Conservation (phyloP, 306 rosid genomes). For the Datisca glomerata region DNA sequence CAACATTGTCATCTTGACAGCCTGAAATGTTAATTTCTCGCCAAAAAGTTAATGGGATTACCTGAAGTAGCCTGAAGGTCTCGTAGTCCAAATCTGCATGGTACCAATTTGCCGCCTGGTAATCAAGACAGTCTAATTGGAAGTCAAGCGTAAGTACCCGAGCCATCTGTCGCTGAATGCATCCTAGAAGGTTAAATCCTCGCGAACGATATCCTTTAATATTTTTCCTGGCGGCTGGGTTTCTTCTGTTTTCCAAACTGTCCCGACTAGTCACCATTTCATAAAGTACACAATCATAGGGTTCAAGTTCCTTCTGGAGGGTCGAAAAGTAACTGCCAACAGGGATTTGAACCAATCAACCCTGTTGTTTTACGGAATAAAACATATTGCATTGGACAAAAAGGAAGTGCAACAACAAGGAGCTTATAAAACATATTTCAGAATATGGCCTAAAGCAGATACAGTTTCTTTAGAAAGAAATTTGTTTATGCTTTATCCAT, state of each 20-base stretch:
- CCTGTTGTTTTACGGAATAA: too few species aligned
- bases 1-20: background rate
- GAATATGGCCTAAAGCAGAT: too few species aligned
- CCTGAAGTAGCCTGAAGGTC: slow-evolving; percentile 87
- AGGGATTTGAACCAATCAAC: too few species aligned
- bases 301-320: slow-evolving; percentile 77
- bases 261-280: slow-evolving; percentile 97
- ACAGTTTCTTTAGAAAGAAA: background rate
- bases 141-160: slow-evolving; percentile 64
- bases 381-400: too few species aligned
- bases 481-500: too few species aligned
- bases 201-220: slow-evolving; percentile 38
- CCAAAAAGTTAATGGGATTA: slow-evolving; percentile 7
- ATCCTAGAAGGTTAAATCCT: slow-evolving; percentile 74
- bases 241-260: slow-evolving; percentile 57
- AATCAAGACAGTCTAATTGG: slow-evolving; percentile 78
- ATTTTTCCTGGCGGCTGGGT: slow-evolving; percentile 28
- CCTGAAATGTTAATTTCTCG: background rate
- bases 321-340: slow-evolving; percentile 65
- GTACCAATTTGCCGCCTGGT: slow-evolving; percentile 62
- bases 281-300: slow-evolving; percentile 81
- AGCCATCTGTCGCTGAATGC: slow-evolving; percentile 95
- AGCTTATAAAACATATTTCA: background rate
- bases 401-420: too few species aligned
- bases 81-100: slow-evolving; percentile 98